Percentiles rank a stretch among this genome's conserved stretches.
phyloP scores from a whole-genome alignment of 2,329 filamentous ascomycete genomes.

The Cladosporium cucumerinum region DNA sequence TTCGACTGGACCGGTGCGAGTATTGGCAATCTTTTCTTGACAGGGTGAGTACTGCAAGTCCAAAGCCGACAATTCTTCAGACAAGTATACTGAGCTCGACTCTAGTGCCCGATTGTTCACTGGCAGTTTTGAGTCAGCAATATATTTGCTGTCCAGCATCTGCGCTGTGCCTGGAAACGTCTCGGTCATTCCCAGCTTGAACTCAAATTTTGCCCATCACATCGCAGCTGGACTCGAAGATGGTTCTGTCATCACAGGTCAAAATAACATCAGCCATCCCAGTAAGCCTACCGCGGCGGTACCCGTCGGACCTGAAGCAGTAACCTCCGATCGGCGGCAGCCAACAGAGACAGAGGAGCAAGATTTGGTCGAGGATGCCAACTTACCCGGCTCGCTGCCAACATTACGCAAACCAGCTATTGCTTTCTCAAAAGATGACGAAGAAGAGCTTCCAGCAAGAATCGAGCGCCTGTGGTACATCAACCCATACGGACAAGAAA shows the following conservation, averaged over 20 bases:
- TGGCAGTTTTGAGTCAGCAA: constrained; percentile 86
- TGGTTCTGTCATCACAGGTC: constrained; percentile 77
- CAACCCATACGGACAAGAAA: constrained; percentile 97
- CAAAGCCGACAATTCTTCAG: not conserved
- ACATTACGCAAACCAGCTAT: constrained; percentile 78
- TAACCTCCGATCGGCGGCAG: not conserved
- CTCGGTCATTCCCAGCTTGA: constrained; percentile 81
- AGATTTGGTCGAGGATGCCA: constrained; percentile 73
- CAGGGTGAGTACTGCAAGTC: constrained; percentile 53
- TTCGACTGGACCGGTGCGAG: constrained; percentile 51
- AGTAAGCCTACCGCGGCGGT: constrained; percentile 57
- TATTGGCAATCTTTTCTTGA: constrained; percentile 52
- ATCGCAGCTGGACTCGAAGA: constrained; percentile 80
- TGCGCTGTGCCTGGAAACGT: constrained; percentile 77
- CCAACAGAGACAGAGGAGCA: constrained; percentile 50
- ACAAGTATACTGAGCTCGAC: constrained; percentile 10
- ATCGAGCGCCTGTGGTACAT: constrained; percentile 93
- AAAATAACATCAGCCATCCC: constrained; percentile 89
- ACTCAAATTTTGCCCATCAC: constrained; percentile 93
- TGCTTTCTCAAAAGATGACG: constrained; percentile 70
- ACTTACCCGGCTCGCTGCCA: constrained; percentile 75
- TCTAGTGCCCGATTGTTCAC: constrained; percentile 79
- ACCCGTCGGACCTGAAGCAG: not conserved
- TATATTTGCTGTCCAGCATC: constrained; percentile 83
- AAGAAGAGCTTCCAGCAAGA: constrained; percentile 71